Evolutionary conservation across 1,284 basidiomycete species (phyloP), one percentile per base, ranked within the genome.

Genomic region (Thelephora terrestris): DNA sequence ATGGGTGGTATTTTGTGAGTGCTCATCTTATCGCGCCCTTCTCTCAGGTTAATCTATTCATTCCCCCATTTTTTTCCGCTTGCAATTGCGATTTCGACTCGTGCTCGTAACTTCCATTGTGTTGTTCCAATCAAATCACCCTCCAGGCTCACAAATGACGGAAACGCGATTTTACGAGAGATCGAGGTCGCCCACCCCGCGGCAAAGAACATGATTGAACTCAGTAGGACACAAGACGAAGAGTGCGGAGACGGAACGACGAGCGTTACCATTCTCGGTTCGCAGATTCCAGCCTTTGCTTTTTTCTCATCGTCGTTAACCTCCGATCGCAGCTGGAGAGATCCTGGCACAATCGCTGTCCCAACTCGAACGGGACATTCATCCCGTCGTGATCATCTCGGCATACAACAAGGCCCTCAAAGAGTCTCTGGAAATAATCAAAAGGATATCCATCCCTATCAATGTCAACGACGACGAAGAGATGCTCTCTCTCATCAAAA

Each of bases 201-300:
- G 23, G 95, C 95, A 32, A 99, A 98, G 73, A 95, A 94, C 58
- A 99, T 99, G 95, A 98, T 99, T 58, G 95, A 99, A 68, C 80
- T 99, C 18, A 89, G 90, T 61, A 73, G 94, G 62, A 98, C 96
- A 3, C 96, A 98, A 67, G 96, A 99, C 57, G 95, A 99, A 70
- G 95, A 99, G 64, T 95, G 96, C 55, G 95, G 94, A 48, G 95
- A 98, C 67, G 95, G 94, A 49, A 98, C 95, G 24, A 99, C 94
- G 17, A 91, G 87, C 62, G 94, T 98, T 46, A 97, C 98, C 68
- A 96, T 98, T 57, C 79, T 98, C 32, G 91, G 91, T 92, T 58
- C 58, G 79, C 64, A 32, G 45, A 36, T 12, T 27, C 24, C 14
- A 17, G n/a, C 27, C 39, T 18, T 12, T 25, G 27, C 49, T 16